phyloP scores from a whole-genome alignment of 1,284 basidiomycete species.

The Apiotrichum siamense region DNA sequence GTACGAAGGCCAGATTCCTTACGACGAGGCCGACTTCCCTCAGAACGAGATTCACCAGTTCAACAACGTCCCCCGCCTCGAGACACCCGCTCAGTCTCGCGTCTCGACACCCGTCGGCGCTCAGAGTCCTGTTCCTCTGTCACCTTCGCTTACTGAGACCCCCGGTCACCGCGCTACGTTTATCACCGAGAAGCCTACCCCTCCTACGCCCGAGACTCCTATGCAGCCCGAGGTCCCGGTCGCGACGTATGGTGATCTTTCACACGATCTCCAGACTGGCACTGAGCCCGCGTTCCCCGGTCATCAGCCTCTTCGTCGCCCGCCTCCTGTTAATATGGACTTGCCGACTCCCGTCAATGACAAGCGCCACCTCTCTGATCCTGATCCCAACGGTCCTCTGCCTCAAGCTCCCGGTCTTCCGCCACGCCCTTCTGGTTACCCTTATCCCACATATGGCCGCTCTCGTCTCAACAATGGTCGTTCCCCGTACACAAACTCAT shows the following conservation, averaged over 20 bases:
- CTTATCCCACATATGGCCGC: neutral
- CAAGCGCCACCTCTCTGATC: neutral
- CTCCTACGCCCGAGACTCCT: neutral
- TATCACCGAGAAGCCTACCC: neutral
- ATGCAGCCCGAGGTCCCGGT: neutral
- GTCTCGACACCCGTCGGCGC: no score
- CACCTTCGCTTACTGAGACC: no score
- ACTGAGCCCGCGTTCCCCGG: neutral
- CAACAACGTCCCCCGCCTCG: neutral
- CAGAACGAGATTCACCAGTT: neutral
- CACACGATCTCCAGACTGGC: neutral
- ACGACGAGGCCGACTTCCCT: neutral
- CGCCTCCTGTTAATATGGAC: constrained; percentile 33
- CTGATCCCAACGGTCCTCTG: neutral
- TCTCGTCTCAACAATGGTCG: neutral
- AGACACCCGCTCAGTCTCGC: no score
- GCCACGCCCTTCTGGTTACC: no score
- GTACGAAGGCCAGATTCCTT: neutral
- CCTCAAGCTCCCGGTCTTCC: neutral
- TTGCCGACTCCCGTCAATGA: constrained; percentile 41
- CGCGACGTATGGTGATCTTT: neutral
- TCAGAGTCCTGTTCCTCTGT: no score
- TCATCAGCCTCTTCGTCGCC: constrained; percentile 14
- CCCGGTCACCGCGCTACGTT: neutral
- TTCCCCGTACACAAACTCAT: neutral